Base-by-base conservation (phyloP, 108 stramenopile species). In the Fragilariopsis cylindrus region DNA sequence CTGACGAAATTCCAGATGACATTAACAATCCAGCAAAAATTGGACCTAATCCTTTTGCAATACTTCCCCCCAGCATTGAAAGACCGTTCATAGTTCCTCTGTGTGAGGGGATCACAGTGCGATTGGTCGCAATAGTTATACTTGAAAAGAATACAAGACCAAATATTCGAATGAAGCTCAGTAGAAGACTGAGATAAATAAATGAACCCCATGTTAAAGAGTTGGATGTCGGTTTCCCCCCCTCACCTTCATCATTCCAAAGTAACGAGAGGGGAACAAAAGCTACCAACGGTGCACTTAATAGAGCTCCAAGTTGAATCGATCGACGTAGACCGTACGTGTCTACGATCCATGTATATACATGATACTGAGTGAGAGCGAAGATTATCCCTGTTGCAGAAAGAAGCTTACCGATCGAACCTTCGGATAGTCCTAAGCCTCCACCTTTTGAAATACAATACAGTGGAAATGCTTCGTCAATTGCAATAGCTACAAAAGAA, bases 41-140 rank as follows among this genome's bases (percentile, higher is more conserved):
- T 1, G 90, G 90, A 5, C 87, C 90, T 13, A 83, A 9, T 16
- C 74, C 90, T 53, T 85, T 85, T 6, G 83, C 83, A 3, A 86
- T 52, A 41, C 85, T 84, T 16, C 82, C 86, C 3, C 88, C 90
- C 42, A 91, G 48, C 43, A 85, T 79, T 3, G 78, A 76, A 5
- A 89, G 60, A 13, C 88, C 90, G 73, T 91, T 91, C 90, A 87
- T 86, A 5, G 84, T 85, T 15, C 84, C 86, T 19, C 90, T 77
- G 57, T 84, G 79, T 13, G 73, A 71, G 18, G 79, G 56, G 5
- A 79, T 71, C 1, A 91, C 90, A 7, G 90, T 87, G 40, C 81
- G 70, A 54, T 91, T 91, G 12, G 82, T 79, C 41, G 83, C 57
- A 12, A 91, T 75, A 19, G 88, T 79, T 18, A 87, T 79, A 57